Percentiles rank a stretch among this genome's conserved stretches.
Evolutionary conservation across 768 basidiomycete genomes (phyloP).

Genomic region (Leccinum rimulosum): DNA sequence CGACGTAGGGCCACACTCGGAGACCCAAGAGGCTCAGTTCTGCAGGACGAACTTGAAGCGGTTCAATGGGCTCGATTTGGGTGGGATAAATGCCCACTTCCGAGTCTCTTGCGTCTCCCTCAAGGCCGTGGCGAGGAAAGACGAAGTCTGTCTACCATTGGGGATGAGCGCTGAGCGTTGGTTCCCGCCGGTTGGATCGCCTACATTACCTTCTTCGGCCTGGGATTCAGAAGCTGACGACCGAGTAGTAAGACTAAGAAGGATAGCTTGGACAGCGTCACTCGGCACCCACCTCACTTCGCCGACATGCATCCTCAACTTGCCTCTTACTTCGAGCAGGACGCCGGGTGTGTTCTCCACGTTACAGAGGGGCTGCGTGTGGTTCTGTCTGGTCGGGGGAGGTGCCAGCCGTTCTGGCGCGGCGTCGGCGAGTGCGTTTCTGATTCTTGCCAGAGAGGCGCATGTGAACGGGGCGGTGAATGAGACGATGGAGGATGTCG

Average conservation of each 20-base stretch:
- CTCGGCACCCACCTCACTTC: conserved; percentile 63
- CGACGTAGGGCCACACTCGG: conserved; percentile 75
- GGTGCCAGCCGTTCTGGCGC: neutral
- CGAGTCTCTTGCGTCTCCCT: conserved; percentile 58
- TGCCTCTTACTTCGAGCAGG: too few relatives aligned
- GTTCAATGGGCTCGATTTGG: conserved; percentile 64
- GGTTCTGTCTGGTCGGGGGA: too few relatives aligned
- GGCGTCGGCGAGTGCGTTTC: conserved; percentile 21
- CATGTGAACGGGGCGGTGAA: conserved; percentile 38
- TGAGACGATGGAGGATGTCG: conserved; percentile 25
- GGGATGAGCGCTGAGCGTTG: conserved; percentile 1
- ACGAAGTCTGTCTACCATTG: conserved; percentile 45
- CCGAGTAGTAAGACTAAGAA: neutral
- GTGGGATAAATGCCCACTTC: conserved; percentile 63
- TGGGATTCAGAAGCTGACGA: conserved; percentile 53
- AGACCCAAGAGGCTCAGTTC: conserved; percentile 58
- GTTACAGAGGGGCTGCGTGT: too few relatives aligned
- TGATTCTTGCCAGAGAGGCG: conserved; percentile 32
- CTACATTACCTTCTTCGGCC: conserved; percentile 49
- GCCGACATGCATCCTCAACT: conserved; percentile 51
- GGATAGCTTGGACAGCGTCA: neutral
- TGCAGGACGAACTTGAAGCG: conserved; percentile 50
- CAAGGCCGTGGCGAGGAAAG: conserved; percentile 56
- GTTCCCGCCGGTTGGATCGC: neutral
- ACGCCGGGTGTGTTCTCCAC: too few relatives aligned